These are phyloP conservation scores for Penicillium crustosum DNA, from an alignment of 2,329 filamentous ascomycete genomes.

Conservation along the genomic window DNA sequence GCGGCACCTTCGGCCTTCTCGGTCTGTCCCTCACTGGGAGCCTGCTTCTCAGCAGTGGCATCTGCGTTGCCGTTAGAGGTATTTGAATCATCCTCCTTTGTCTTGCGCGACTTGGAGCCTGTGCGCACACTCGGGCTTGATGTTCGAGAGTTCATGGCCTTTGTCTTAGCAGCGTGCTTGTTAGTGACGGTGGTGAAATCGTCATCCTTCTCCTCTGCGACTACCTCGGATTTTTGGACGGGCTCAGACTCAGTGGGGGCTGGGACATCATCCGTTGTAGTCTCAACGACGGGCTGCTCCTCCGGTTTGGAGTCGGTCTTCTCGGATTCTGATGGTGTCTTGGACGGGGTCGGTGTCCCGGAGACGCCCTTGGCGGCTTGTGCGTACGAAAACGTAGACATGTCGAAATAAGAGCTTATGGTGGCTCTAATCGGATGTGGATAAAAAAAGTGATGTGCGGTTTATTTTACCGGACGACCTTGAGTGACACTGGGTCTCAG, in stretches of 20 bases:
- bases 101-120: constrained; percentile 53
- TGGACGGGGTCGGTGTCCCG: constrained; percentile 47
- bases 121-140: constrained; percentile 56
- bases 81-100: constrained; percentile 62
- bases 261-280: constrained; percentile 32
- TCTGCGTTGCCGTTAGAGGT: constrained; percentile 62
- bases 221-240: constrained; percentile 41
- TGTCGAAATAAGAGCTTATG: constrained; percentile 47
- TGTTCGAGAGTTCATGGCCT: constrained; percentile 40
- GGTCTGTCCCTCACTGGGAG: constrained; percentile 5
- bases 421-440: constrained; percentile 17
- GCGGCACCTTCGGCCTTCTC: constrained; percentile 57
- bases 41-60: constrained; percentile 59
- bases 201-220: constrained; percentile 34
- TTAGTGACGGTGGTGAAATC: constrained; percentile 34
- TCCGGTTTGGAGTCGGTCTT: constrained; percentile 32
- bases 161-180: constrained; percentile 29
- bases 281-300: constrained; percentile 29
- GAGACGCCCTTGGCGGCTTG: constrained; percentile 86
- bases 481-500: constrained; percentile 25
- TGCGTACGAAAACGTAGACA: constrained; percentile 82
- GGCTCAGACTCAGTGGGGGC: constrained; percentile 49
- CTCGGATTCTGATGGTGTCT: constrained; percentile 35
- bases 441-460: constrained; percentile 10
- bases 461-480: constrained; percentile 27